phyloP scores from a whole-genome alignment of 805 yeast genomes.

The Saccharomycopsis olivae region DNA sequence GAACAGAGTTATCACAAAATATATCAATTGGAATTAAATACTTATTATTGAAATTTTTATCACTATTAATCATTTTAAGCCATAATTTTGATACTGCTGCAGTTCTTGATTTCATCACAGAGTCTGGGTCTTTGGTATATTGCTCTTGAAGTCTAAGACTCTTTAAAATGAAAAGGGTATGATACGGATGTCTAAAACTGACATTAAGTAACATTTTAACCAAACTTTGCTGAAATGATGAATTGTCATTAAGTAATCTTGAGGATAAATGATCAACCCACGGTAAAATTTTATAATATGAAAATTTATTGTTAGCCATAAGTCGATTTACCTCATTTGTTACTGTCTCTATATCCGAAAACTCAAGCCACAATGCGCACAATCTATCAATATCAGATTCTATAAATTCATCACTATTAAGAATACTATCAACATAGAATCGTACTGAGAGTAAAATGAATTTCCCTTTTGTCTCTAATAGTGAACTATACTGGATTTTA shows the following conservation, averaged over 20 bases:
- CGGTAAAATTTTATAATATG: conserved; percentile 53
- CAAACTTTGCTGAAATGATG: conserved; percentile 45
- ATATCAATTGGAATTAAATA: conserved; percentile 36
- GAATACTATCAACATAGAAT: conserved; percentile 48
- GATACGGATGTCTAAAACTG: conserved; percentile 57
- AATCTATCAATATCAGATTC: conserved; percentile 62
- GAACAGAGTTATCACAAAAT: conserved; percentile 41
- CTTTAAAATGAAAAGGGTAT: conserved; percentile 51
- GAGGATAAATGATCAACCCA: conserved; percentile 84
- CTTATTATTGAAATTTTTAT: conserved; percentile 18
- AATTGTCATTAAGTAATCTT: conserved; percentile 39
- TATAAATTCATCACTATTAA: conserved; percentile 31
- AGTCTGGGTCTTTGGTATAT: conserved; percentile 26
- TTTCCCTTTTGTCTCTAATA: conserved; percentile 28
- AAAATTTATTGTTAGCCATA: conserved; percentile 29
- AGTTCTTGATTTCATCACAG: conserved; percentile 33
- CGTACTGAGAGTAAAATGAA: conserved; percentile 45
- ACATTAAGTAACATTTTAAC: conserved; percentile 36
- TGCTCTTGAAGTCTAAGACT: conserved; percentile 41
- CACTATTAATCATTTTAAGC: conserved; percentile 23
- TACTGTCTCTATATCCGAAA: conserved; percentile 34
- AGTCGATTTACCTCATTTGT: conserved; percentile 31
- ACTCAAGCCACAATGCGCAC: conserved; percentile 75
- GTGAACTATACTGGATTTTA: conserved; percentile 30
- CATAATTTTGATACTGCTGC: conserved; percentile 43